These are phyloP conservation scores for Cicer arietinum DNA, from an alignment of 306 rosid genomes.

Conservation along the genomic window DNA sequence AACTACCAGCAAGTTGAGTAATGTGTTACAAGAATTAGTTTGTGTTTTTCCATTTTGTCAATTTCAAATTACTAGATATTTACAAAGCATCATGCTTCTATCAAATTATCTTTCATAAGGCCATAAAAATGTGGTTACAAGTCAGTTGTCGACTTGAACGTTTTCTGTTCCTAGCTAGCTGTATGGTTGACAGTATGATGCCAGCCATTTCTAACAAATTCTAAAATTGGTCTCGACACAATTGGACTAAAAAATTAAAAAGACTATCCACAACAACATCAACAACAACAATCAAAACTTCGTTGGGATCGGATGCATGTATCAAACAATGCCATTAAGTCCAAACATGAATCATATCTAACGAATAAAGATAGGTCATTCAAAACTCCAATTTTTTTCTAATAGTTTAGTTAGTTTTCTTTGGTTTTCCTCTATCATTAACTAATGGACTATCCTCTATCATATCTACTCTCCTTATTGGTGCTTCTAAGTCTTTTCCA, in stretches of 20 bases:
- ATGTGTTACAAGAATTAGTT: constrained; percentile 1
- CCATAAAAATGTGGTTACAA: neutral
- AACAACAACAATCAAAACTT: neutral
- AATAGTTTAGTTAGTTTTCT: neutral
- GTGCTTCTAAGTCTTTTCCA: constrained; percentile 3
- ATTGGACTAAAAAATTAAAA: neutral
- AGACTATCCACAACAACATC: constrained; percentile 2
- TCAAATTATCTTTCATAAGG: neutral
- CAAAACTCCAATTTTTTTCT: neutral
- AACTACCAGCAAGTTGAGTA: constrained; percentile 4
- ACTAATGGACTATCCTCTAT: neutral
- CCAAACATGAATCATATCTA: neutral
- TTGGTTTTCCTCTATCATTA: neutral
- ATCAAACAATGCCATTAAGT: neutral
- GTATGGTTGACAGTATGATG: constrained; percentile 14
- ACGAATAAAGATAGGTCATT: neutral
- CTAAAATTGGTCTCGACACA: neutral
- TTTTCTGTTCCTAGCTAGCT: constrained; percentile 8
- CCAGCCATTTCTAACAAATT: neutral
- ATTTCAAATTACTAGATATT: constrained; percentile 19
- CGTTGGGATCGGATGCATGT: neutral
- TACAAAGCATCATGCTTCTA: neutral
- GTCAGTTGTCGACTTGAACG: neutral
- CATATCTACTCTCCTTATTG: neutral
- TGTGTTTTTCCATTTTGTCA: constrained; percentile 21